Base-by-base conservation (phyloP, 2,329 filamentous ascomycete species). In the Penicillium decumbens region DNA sequence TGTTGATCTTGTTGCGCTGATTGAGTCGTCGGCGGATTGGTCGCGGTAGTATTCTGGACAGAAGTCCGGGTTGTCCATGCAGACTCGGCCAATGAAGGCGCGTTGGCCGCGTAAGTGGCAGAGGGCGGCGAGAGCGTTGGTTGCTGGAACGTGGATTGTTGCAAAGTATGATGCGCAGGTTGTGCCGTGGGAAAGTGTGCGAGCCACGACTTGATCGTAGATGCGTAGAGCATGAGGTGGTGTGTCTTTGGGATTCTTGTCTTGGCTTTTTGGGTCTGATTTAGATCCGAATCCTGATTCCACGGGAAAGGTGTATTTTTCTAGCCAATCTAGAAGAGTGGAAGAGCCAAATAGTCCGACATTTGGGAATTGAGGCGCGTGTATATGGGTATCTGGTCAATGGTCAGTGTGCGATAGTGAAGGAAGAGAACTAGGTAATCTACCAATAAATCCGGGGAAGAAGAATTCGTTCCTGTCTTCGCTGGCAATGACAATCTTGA, bases 101-200 rank as follows among this genome's bases (percentile, higher is more conserved):
- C 93, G 80, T 72, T 98, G 93, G 39, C 93, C 93, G 24, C 81
- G 75, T 0, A 73, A 66, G n/a, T 88, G 77, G 64, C 92, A 96
- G 15, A 96, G 80, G 56, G 89, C 83, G 0, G 91, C 88, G 5
- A 98, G 84, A 6, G 95, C 79, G 66, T 95, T 96, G n/a, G 93
- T 98, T 1, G 90, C 83, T 0, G 81, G 77, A 1, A 95, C 87
- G 67, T 95, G 85, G 55, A 89, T 83, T 24, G 93, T 97, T 50
- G 92, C 92, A 69, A 88, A 97, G 77, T 97, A 97, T n/a, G 89
- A 82, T 5, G 90, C 90, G 9, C 88, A 93, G 0, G 93, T 98
- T 8, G 93, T 98, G 55, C 93, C 93, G 66, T 96, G 84, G 20
- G 88, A 80, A 9, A 98, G 80, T 0, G 90, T 95, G 41, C 88